Percentiles rank a stretch among this genome's conserved stretches.
Conservation (phyloP, 208 protist species). For the Leptomonas pyrrhocoris region DNA sequence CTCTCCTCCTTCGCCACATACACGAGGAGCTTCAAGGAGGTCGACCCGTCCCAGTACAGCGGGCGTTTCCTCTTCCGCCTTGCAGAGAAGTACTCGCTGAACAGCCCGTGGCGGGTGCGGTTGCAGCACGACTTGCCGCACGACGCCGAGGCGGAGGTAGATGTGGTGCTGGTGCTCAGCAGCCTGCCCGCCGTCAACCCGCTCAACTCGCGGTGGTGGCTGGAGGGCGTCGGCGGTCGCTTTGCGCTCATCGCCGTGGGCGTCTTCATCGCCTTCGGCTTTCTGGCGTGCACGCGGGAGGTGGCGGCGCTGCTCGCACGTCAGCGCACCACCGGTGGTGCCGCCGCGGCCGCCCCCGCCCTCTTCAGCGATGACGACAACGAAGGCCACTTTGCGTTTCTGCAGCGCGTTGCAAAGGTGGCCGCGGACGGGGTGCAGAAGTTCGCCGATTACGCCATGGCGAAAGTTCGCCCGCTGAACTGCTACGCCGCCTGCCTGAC, state of each 20-base stretch:
- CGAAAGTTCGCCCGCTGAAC: not conserved
- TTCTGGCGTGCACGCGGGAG: slow-evolving; percentile 19
- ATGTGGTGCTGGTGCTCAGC: slow-evolving; percentile 31
- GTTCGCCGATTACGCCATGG: not conserved
- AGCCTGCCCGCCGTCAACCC: slow-evolving; percentile 17
- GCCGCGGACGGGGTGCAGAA: slow-evolving; percentile 1
- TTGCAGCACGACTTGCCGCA: slow-evolving; percentile 28
- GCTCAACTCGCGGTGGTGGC: slow-evolving; percentile 32
- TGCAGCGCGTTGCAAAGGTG: slow-evolving; percentile 20
- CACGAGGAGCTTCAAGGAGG: slow-evolving; percentile 33
- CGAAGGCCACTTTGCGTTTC: slow-evolving; percentile 5
- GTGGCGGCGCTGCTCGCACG: slow-evolving; percentile 13
- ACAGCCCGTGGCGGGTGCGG: slow-evolving; percentile 20
- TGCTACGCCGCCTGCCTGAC: not conserved
- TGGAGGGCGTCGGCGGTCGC: slow-evolving; percentile 23
- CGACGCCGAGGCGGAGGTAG: slow-evolving; percentile 24
- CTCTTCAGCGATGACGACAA: slow-evolving; percentile 19
- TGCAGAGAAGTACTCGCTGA: slow-evolving; percentile 24
- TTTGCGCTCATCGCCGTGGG: slow-evolving; percentile 19
- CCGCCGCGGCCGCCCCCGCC: not conserved
- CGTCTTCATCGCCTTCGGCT: slow-evolving; percentile 14
- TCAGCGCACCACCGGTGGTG: not conserved
- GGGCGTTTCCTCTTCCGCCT: slow-evolving; percentile 33
- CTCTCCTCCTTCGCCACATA: slow-evolving; percentile 25
- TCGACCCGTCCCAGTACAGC: slow-evolving; percentile 24